Evolutionary conservation across 768 basidiomycete species (phyloP).

Genomic region (Leccinellum luteum): DNA sequence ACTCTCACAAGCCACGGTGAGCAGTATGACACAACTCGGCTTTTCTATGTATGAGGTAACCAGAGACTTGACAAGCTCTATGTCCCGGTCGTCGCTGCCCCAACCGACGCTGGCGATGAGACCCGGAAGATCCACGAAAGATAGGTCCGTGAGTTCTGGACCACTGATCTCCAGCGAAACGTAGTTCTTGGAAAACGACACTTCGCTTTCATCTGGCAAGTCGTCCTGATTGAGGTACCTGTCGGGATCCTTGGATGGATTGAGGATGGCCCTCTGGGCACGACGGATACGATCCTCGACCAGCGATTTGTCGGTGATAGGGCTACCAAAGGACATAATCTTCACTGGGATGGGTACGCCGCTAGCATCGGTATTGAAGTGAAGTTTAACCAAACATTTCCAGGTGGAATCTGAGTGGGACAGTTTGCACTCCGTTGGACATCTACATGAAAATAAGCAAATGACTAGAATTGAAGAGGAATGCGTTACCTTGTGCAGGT

Average conservation of each 20-base stretch:
- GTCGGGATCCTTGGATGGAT: constrained; percentile 38
- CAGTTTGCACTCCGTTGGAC: constrained; percentile 57
- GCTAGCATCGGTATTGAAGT: constrained; percentile 39
- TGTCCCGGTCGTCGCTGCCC: constrained; percentile 52
- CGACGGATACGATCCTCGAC: constrained; percentile 68
- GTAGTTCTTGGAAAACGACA: constrained; percentile 52
- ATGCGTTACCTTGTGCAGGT: constrained; percentile 64
- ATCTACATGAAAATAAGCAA: constrained; percentile 34
- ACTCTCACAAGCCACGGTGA: constrained; percentile 54
- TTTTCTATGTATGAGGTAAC: constrained; percentile 60
- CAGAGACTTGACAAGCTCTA: constrained; percentile 57
- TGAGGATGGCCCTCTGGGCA: constrained; percentile 65
- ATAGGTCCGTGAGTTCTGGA: constrained; percentile 57
- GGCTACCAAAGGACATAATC: constrained; percentile 43
- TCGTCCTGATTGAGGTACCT: constrained; percentile 16
- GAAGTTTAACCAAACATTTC: constrained; percentile 51
- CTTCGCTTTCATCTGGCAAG: constrained; percentile 11
- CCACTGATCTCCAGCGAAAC: constrained; percentile 61
- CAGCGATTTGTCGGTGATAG: constrained; percentile 47
- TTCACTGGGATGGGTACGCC: constrained; percentile 38
- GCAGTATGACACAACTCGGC: constrained; percentile 65
- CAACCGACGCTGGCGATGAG: constrained; percentile 56
- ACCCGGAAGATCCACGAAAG: constrained; percentile 64
- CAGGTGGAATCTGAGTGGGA: constrained; percentile 39
- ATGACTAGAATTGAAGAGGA: neutral